Percentiles rank a stretch among this genome's conserved stretches.
phyloP scores from a whole-genome alignment of 164 flowering plant genomes.

The Aristolochia contorta region DNA sequence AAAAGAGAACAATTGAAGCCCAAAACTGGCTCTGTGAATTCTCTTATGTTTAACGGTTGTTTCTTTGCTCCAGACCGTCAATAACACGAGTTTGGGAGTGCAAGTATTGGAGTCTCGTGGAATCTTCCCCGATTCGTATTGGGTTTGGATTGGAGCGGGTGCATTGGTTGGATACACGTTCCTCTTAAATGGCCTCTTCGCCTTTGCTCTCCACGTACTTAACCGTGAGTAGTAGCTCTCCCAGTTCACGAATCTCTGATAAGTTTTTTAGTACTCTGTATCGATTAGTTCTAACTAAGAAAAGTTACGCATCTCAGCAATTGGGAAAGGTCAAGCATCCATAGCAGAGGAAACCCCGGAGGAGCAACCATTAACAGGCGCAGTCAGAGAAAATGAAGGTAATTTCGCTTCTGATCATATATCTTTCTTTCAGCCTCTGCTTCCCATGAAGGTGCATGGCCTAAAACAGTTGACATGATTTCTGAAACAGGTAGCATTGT shows the following conservation, averaged over 20 bases:
- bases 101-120: constrained; percentile 21
- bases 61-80: neutral
- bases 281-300: neutral
- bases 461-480: neutral
- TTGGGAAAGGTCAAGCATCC: neutral
- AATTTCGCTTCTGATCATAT: neutral
- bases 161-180: constrained; percentile 22
- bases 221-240: constrained; percentile 19
- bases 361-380: neutral
- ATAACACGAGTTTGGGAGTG: constrained; percentile 15
- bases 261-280: constrained; percentile 10
- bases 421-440: neutral
- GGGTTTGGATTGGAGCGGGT: constrained; percentile 33
- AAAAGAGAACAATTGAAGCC: neutral
- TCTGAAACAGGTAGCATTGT: neutral
- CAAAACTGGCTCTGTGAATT: neutral
- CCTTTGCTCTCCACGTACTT: constrained; percentile 21
- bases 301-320: neutral
- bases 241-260: neutral
- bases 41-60: neutral
- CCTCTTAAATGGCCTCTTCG: constrained; percentile 18
- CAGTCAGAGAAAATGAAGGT: neutral
- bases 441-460: neutral
- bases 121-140: constrained; percentile 22
- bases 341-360: neutral